A percentile compares a stretch with the other conserved stretches of the same genome.
phyloP scores from a whole-genome alignment of 495 filamentous ascomycete genomes.

The Penicillium verhagenii region DNA sequence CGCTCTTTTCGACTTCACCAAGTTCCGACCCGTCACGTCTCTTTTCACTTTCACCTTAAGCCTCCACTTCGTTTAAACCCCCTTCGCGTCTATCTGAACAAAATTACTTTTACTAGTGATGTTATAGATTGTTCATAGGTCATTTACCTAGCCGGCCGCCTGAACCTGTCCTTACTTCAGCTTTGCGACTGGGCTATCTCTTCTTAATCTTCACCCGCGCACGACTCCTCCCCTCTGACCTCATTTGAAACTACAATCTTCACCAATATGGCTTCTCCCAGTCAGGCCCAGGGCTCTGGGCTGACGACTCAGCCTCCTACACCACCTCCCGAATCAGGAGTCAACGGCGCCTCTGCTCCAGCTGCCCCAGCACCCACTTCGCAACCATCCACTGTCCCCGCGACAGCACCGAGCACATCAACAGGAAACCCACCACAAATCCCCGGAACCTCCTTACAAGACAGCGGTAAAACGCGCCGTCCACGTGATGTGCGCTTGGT shows the following conservation, averaged over 20 bases:
- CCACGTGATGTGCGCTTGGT: slow-evolving; percentile 89
- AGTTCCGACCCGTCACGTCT: neutral
- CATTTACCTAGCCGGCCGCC: neutral
- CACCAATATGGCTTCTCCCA: slow-evolving; percentile 43
- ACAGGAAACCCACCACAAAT: slow-evolving; percentile 37
- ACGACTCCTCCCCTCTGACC: slow-evolving; percentile 1
- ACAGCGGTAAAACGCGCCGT: slow-evolving; percentile 64
- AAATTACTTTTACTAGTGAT: neutral
- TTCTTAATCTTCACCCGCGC: neutral
- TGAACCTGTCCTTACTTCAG: neutral
- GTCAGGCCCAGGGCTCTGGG: slow-evolving; percentile 32
- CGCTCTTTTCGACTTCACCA: slow-evolving; percentile 23
- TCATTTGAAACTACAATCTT: neutral
- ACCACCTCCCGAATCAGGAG: slow-evolving; percentile 41
- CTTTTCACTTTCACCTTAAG: neutral
- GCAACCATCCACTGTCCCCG: slow-evolving; percentile 15
- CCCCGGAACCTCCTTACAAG: slow-evolving; percentile 56
- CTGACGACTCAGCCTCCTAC: slow-evolving; percentile 44
- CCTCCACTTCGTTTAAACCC: neutral
- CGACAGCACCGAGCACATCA: slow-evolving; percentile 26
- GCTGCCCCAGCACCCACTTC: slow-evolving; percentile 20
- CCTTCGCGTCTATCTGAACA: neutral
- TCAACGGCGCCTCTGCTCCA: slow-evolving; percentile 23
- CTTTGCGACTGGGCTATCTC: neutral
- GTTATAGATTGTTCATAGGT: neutral